Evolutionary conservation across 2,329 filamentous ascomycete species (phyloP), one percentile per base, ranked within the genome.

Genomic region (Arthrobotrys conoides): DNA sequence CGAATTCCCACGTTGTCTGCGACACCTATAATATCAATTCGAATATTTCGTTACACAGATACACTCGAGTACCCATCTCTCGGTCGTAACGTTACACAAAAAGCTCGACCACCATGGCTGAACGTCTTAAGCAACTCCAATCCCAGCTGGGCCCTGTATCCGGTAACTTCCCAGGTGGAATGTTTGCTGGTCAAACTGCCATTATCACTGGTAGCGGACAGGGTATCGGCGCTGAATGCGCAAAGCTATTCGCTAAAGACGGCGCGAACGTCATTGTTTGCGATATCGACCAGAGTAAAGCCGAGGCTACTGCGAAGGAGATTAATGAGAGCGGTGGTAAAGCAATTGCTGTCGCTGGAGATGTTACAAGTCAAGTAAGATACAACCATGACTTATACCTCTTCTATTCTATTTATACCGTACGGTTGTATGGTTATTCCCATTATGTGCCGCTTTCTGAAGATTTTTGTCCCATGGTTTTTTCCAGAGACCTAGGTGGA

Each of bases 141-240:
- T 88, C 88, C 79, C 93, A 96, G 84, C 89, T 97, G 82, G 73
- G 73, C 12, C 73, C 73, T 6, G 30, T 64, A 10, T 73, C 71
- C 24, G 70, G 63, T 9, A 94, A 93, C 86, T 95, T 91, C 86
- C 93, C 93, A 44, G 88, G 89, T 83, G 93, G 93, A 75, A 87
- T 97, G 84, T 89, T 97, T 69, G 88, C 88, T 33, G 92, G 91
- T 66, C 93, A 97, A 84, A 90, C 92, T 16, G 93, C 93, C 82
- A 96, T 97, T 84, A 91, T 97, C 84, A 97, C 94, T 1, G 93
- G 93, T 53, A 90, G 91, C 18, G 93, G 92, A 8, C 93, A 96
- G 84, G 94, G 94, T 76, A 97, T 97, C 83, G 94, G 93, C 24
- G 94, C 93, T 30, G 94, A 97, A 85, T 88, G 91, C 36, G 93